Conservation (phyloP, 257 asterid genomes). For the Mitragyna speciosa region DNA sequence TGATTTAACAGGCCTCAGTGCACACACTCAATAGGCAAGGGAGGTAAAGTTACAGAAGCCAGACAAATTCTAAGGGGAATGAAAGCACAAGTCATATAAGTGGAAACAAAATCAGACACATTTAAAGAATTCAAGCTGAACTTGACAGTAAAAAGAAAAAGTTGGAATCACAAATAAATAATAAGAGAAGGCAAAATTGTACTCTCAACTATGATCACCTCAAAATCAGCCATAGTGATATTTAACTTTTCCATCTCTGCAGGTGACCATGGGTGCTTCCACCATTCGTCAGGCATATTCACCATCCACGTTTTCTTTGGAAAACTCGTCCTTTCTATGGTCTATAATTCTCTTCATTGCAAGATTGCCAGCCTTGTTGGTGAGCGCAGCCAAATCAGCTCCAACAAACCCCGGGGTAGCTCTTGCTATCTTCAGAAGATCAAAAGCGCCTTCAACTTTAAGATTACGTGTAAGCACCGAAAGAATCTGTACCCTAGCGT, state of each 20-base stretch:
- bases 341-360: conserved; percentile 80
- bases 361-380: conserved; percentile 75
- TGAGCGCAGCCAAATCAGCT: conserved; percentile 77
- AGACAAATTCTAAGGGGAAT: background rate
- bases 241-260: conserved; percentile 60
- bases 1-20: background rate
- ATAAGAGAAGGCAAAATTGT: background rate
- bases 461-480: conserved; percentile 56
- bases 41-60: background rate
- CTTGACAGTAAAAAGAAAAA: background rate
- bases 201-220: conserved; percentile 45
- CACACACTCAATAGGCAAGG: background rate
- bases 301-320: conserved; percentile 23
- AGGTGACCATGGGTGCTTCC: conserved; percentile 61
- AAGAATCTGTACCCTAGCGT: conserved; percentile 66
- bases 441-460: conserved; percentile 78
- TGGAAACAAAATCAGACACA: background rate
- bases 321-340: conserved; percentile 43
- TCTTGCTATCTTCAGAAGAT: conserved; percentile 74
- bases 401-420: conserved; percentile 89
- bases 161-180: background rate
- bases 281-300: conserved; percentile 56
- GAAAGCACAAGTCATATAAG: background rate
- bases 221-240: conserved; percentile 81
- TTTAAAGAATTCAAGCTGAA: background rate